Conservation (phyloP, 495 filamentous ascomycete species). For the Neurospora sp. region DNA sequence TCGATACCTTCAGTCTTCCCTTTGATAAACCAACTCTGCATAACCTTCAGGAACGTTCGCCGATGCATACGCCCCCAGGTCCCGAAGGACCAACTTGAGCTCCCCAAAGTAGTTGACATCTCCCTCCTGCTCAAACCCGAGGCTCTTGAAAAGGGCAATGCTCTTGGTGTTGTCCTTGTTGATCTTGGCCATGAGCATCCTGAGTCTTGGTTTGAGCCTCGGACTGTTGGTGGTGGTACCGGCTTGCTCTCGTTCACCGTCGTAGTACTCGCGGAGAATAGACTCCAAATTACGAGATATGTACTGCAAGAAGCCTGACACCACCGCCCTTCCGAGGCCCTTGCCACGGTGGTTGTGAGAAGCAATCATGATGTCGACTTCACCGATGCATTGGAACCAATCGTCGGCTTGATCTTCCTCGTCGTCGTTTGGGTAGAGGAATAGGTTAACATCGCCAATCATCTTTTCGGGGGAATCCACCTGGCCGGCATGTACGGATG, state of each 20-base stretch:
- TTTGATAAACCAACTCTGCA: constrained; percentile 16
- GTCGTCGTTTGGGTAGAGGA: constrained; percentile 46
- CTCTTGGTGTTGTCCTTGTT: constrained; percentile 28
- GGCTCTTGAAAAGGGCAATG: constrained; percentile 32
- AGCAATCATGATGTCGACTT: constrained; percentile 88
- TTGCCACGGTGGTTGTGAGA: constrained; percentile 41
- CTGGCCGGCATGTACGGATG: constrained; percentile 16
- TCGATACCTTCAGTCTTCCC: background rate
- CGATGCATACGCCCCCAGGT: constrained; percentile 7
- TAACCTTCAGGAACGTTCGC: constrained; percentile 10
- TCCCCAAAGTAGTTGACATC: constrained; percentile 43
- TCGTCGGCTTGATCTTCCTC: constrained; percentile 19
- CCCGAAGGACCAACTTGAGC: constrained; percentile 30
- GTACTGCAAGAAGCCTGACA: constrained; percentile 61
- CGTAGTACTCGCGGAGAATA: constrained; percentile 52
- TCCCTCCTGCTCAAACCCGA: constrained; percentile 37
- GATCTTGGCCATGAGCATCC: constrained; percentile 38
- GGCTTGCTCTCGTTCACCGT: constrained; percentile 1
- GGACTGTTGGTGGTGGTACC: background rate
- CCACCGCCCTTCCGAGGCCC: constrained; percentile 56
- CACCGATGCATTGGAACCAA: constrained; percentile 43
- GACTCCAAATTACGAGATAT: constrained; percentile 35
- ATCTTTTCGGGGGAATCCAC: constrained; percentile 50
- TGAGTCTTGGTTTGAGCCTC: constrained; percentile 7
- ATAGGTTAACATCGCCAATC: constrained; percentile 83